A percentile compares a stretch with the other conserved stretches of the same genome.
These are phyloP conservation scores for Botryosphaeria agaves DNA, from an alignment of 2,329 filamentous ascomycete species.

Conservation along the genomic window DNA sequence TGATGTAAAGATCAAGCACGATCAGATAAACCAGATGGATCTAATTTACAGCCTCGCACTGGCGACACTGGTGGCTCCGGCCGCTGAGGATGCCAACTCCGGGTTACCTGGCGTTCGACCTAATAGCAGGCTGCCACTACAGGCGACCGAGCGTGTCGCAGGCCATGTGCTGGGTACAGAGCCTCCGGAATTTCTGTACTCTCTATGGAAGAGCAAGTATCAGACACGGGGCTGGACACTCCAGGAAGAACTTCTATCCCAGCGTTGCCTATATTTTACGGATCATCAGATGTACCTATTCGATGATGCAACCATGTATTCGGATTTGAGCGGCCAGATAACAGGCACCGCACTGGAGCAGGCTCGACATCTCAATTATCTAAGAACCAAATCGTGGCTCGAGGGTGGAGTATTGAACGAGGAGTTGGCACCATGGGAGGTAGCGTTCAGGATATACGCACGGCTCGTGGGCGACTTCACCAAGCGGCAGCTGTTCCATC, in stretches of 20 bases:
- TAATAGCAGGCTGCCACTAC: background rate
- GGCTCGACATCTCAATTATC: background rate
- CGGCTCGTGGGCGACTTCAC: background rate
- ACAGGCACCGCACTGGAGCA: background rate
- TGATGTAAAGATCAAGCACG: background rate
- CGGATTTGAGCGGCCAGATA: background rate
- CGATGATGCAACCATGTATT: background rate
- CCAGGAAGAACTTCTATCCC: background rate
- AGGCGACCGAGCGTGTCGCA: background rate
- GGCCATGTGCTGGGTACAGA: background rate
- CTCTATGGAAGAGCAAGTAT: background rate
- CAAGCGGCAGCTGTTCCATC: background rate
- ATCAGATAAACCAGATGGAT: constrained; percentile 1
- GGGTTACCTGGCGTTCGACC: background rate
- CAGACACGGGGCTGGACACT: background rate
- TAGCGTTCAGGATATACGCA: background rate
- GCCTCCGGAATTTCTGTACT: background rate
- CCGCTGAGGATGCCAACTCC: background rate
- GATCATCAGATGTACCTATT: background rate
- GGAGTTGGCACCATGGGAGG: background rate
- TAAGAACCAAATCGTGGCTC: background rate
- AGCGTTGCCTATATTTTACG: background rate
- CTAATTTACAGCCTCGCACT: background rate
- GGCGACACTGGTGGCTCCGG: background rate
- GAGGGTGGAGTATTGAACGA: background rate